Percentiles rank a stretch among this genome's conserved stretches.
These are phyloP conservation scores for Phialophora tarda DNA, from an alignment of 2,329 filamentous ascomycete species.

Conservation along the genomic window DNA sequence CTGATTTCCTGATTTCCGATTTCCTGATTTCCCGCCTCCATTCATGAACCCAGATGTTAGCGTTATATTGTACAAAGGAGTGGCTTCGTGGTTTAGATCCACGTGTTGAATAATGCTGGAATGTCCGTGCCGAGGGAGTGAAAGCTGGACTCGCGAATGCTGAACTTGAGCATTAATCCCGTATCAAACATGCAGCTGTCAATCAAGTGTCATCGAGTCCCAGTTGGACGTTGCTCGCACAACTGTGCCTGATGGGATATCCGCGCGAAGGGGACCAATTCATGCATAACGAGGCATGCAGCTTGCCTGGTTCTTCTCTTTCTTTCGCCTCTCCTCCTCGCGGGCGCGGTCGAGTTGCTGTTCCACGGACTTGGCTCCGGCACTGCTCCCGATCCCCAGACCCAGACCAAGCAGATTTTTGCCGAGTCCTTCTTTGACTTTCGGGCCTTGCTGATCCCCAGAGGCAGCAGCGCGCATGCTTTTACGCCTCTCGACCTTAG, in stretches of 20 bases:
- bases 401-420: slow-evolving; percentile 31
- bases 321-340: slow-evolving; percentile 31
- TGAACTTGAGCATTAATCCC: neutral
- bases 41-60: neutral
- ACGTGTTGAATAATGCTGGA: neutral
- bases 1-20: neutral
- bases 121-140: neutral
- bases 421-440: slow-evolving; percentile 30
- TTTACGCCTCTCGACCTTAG: slow-evolving; percentile 33
- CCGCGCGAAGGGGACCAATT: neutral
- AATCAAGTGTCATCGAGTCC: neutral
- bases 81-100: neutral
- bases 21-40: neutral
- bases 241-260: neutral
- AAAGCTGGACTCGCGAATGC: neutral
- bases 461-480: slow-evolving; percentile 27
- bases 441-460: slow-evolving; percentile 7
- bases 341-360: slow-evolving; percentile 28
- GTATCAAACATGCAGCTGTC: neutral
- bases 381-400: slow-evolving; percentile 24
- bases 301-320: slow-evolving; percentile 40
- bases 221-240: neutral
- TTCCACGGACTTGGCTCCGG: slow-evolving; percentile 25
- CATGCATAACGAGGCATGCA: slow-evolving; percentile 26
- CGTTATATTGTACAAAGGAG: slow-evolving; percentile 8